A percentile compares a stretch with the other conserved stretches of the same genome.
Evolutionary conservation across 306 rosid genomes (phyloP).

Genomic region (Casuarina glauca): DNA sequence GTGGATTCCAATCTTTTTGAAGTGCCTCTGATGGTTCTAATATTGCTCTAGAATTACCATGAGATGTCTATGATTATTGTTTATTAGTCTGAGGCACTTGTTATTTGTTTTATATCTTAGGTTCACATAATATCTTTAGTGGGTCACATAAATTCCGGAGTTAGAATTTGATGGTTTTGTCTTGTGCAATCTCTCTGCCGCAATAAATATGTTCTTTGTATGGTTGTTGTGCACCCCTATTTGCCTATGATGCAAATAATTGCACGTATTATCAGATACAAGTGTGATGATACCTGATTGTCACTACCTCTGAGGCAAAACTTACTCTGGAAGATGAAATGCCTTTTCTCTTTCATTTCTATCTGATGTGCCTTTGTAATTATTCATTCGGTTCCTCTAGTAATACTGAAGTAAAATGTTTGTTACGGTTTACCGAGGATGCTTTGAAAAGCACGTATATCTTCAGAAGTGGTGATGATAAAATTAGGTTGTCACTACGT

Average conservation of each 20-base stretch:
- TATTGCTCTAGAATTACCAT: neutral
- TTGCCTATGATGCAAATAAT: slow-evolving; percentile 66
- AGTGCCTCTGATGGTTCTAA: neutral
- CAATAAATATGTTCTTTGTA: neutral
- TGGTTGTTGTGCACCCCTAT: no score
- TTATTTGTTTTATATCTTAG: no score
- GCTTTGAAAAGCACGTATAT: no score
- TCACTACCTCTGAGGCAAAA: slow-evolving; percentile 68
- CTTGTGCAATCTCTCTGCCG: slow-evolving; percentile 77
- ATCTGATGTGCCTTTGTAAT: no score
- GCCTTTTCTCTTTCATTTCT: no score
- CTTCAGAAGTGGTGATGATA: slow-evolving; percentile 35
- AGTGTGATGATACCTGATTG: slow-evolving; percentile 65
- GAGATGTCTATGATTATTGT: neutral
- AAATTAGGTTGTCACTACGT: slow-evolving; percentile 78
- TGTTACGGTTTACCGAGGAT: no score
- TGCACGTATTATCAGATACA: slow-evolving; percentile 52
- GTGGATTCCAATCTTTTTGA: neutral
- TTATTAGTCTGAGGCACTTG: neutral
- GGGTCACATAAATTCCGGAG: slow-evolving; percentile 51
- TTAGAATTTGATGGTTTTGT: slow-evolving; percentile 54
- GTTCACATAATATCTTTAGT: slow-evolving; percentile 4
- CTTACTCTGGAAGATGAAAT: no score
- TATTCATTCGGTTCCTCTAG: no score
- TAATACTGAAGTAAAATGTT: no score